These are phyloP conservation scores for Rehmannia glutinosa DNA, from an alignment of 257 asterid genomes.

Conservation along the genomic window DNA sequence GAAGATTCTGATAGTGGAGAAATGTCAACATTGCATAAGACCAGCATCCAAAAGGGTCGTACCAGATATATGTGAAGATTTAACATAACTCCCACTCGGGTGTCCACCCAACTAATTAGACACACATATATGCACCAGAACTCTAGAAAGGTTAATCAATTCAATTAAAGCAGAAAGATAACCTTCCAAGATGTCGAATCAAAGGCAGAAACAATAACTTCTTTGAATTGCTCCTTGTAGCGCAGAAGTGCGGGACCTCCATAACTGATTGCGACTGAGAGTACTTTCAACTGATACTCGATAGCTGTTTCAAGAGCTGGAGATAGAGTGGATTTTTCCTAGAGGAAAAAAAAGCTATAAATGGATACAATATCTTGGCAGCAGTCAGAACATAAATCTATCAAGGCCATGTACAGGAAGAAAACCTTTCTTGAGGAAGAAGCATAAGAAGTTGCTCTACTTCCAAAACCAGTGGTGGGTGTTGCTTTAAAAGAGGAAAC, in stretches of 20 bases:
- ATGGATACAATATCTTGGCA: conserved; percentile 17
- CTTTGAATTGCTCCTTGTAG: conserved; percentile 75
- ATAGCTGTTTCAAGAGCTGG: conserved; percentile 91
- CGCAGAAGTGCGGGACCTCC: conserved; percentile 83
- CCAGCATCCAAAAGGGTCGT: neutral
- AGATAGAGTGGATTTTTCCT: conserved; percentile 73
- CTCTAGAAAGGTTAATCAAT: conserved; percentile 2
- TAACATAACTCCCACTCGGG: neutral
- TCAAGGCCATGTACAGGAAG: conserved; percentile 22
- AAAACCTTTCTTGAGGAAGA: conserved; percentile 68
- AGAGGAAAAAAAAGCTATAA: conserved; percentile 24
- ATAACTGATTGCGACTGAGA: conserved; percentile 89
- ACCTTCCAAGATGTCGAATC: conserved; percentile 99
- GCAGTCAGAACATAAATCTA: conserved; percentile 16
- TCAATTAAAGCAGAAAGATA: conserved; percentile 21
- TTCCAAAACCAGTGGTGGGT: conserved; percentile 80
- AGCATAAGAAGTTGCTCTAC: conserved; percentile 41
- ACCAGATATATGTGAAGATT: neutral
- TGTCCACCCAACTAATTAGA: conserved; percentile 5
- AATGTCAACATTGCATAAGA: neutral
- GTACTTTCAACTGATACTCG: conserved; percentile 87
- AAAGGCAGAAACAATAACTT: conserved; percentile 76
- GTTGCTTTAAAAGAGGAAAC: conserved; percentile 70
- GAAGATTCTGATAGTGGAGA: neutral
- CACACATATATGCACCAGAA: conserved; percentile 1